phyloP scores from a whole-genome alignment of 164 flowering plant species.

The Tetrastigma voinierianum region DNA sequence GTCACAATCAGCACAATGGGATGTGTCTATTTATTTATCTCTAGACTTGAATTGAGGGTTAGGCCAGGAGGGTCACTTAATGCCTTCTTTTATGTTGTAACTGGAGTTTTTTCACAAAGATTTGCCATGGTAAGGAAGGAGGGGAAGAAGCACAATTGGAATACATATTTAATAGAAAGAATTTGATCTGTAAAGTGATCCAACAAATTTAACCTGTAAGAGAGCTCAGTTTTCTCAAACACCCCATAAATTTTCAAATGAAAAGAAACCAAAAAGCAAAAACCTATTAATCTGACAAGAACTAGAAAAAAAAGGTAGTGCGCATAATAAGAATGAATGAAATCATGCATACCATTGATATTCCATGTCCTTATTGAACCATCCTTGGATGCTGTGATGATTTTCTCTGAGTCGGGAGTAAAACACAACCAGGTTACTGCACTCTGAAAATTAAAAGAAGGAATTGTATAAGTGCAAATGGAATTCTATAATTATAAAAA shows the following conservation, averaged over 20 bases:
- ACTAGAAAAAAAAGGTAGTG: neutral
- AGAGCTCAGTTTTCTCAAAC: no score
- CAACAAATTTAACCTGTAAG: no score
- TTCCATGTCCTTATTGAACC: constrained; percentile 91
- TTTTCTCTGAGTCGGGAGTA: constrained; percentile 76
- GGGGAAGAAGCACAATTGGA: no score
- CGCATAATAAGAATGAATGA: neutral
- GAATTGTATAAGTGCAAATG: constrained; percentile 6
- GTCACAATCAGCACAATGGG: neutral
- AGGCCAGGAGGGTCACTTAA: no score
- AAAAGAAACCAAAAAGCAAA: no score
- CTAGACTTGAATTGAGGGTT: neutral
- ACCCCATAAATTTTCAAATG: no score
- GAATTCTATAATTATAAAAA: neutral
- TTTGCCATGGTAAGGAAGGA: neutral
- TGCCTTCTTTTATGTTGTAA: no score
- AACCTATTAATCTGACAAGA: no score
- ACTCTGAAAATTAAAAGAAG: constrained; percentile 55
- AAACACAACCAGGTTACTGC: constrained; percentile 99
- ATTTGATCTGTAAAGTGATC: no score
- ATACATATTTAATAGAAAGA: no score
- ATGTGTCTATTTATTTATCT: neutral
- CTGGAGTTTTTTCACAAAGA: no score
- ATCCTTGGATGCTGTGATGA: constrained; percentile 94
- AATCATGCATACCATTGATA: constrained; percentile 71